Conservation (phyloP, 2,329 filamentous ascomycete genomes). For the Lachnellula hyalina region DNA sequence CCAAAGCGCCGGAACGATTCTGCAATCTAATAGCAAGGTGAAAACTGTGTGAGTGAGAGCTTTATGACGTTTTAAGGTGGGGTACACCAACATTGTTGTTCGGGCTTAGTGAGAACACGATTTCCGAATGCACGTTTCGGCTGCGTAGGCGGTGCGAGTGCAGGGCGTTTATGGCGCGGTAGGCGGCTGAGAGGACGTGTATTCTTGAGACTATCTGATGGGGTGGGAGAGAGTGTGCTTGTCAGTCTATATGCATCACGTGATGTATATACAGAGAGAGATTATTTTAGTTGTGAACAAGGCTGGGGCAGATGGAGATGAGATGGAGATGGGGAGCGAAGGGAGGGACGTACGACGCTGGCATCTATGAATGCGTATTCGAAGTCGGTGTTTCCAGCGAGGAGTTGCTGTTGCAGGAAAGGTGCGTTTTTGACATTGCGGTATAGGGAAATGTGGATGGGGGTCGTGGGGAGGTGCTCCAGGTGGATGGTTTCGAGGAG, state of each 20-base stretch:
- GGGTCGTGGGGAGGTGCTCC: slow-evolving; percentile 65
- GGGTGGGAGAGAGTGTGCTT: neutral
- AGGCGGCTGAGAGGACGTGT: slow-evolving; percentile 45
- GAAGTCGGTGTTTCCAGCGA: slow-evolving; percentile 77
- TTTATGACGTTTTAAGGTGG: neutral
- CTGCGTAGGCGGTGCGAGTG: slow-evolving; percentile 39
- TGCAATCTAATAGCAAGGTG: slow-evolving; percentile 58
- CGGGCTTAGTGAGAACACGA: slow-evolving; percentile 48
- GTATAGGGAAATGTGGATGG: slow-evolving; percentile 74
- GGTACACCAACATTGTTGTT: slow-evolving; percentile 46
- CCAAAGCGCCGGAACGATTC: slow-evolving; percentile 89
- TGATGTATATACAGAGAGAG: neutral
- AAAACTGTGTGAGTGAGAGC: slow-evolving; percentile 9
- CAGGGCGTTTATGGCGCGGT: slow-evolving; percentile 44
- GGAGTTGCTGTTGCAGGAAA: slow-evolving; percentile 75
- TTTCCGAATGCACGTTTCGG: slow-evolving; percentile 50
- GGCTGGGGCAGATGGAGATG: too few relatives aligned
- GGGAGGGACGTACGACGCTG: slow-evolving; percentile 53
- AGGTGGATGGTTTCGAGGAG: slow-evolving; percentile 59
- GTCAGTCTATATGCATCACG: slow-evolving; percentile 10
- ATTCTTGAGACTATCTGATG: slow-evolving; percentile 41
- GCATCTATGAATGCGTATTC: slow-evolving; percentile 95
- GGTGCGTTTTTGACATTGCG: slow-evolving; percentile 68
- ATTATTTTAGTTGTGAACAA: too few relatives aligned
- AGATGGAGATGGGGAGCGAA: neutral